A percentile compares a stretch with the other conserved stretches of the same genome.
Conservation (phyloP, 495 filamentous ascomycete species). For the Hypoxylon rickii region DNA sequence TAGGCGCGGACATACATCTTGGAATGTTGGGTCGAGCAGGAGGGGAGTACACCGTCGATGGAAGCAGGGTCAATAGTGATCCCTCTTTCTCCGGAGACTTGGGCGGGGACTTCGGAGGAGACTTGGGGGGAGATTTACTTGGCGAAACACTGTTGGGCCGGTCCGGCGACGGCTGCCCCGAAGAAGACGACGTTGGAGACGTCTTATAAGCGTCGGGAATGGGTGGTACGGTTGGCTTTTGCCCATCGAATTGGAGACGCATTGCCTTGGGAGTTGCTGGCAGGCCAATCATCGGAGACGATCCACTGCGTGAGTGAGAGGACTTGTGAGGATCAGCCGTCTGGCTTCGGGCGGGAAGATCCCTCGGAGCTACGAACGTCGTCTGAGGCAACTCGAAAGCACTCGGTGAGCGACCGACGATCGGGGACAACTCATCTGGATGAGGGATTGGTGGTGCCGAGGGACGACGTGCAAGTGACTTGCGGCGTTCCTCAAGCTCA, state of each 20-base stretch:
- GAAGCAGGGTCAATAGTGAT: constrained; percentile 50
- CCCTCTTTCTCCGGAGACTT: constrained; percentile 30
- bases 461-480: constrained; percentile 78
- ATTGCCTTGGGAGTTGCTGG: constrained; percentile 86
- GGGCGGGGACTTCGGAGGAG: constrained; percentile 29
- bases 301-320: constrained; percentile 50
- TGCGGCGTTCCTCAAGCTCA: constrained; percentile 83
- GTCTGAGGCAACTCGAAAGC: constrained; percentile 52
- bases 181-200: constrained; percentile 35
- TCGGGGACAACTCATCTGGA: constrained; percentile 64
- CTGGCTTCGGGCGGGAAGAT: constrained; percentile 50
- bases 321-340: constrained; percentile 49
- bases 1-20: constrained; percentile 75
- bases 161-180: constrained; percentile 36
- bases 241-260: constrained; percentile 71
- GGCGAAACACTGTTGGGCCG: constrained; percentile 34
- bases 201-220: constrained; percentile 60
- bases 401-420: constrained; percentile 36
- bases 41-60: constrained; percentile 68
- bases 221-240: constrained; percentile 67
- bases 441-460: constrained; percentile 79
- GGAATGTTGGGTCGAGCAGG: constrained; percentile 59
- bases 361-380: constrained; percentile 44
- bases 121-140: constrained; percentile 35
- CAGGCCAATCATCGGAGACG: constrained; percentile 65